Evolutionary conservation across 495 filamentous ascomycete genomes (phyloP).

Genomic region (Filosporella fistucella): DNA sequence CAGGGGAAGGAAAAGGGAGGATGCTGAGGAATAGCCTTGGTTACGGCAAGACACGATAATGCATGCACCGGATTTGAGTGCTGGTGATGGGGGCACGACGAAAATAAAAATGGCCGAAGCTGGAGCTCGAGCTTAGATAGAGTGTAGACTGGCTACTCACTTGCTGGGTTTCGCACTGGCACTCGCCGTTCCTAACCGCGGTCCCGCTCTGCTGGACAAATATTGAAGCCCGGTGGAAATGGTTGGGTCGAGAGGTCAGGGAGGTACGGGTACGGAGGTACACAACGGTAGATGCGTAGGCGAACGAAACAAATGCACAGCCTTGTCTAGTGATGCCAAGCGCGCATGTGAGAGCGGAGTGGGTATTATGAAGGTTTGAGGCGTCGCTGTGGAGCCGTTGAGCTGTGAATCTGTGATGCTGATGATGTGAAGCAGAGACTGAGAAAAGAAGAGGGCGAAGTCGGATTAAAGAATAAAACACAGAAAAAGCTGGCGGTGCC

Average conservation of each 20-base stretch:
- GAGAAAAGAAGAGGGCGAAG: no score
- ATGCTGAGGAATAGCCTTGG: not conserved
- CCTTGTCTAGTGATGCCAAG: conserved; percentile 10
- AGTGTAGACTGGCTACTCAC: conserved; percentile 1
- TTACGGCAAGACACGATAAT: not conserved
- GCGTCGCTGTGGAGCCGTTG: no score
- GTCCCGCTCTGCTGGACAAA: conserved; percentile 1
- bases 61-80: not conserved
- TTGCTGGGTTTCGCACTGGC: not conserved
- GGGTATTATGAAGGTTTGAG: not conserved
- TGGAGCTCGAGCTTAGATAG: not conserved
- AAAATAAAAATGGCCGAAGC: conserved; percentile 8
- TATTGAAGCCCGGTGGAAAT: not conserved
- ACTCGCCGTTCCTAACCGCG: conserved; percentile 1
- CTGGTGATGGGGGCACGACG: no score
- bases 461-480: no score
- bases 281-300: not conserved
- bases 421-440: no score
- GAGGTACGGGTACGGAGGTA: not conserved
- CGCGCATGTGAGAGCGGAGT: conserved; percentile 2
- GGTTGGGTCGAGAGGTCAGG: conserved; percentile 1
- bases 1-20: not conserved
- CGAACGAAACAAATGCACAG: no score
- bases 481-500: no score
- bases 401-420: no score